Base-by-base conservation (phyloP, 1,284 basidiomycete genomes). In the Boletus sp. region DNA sequence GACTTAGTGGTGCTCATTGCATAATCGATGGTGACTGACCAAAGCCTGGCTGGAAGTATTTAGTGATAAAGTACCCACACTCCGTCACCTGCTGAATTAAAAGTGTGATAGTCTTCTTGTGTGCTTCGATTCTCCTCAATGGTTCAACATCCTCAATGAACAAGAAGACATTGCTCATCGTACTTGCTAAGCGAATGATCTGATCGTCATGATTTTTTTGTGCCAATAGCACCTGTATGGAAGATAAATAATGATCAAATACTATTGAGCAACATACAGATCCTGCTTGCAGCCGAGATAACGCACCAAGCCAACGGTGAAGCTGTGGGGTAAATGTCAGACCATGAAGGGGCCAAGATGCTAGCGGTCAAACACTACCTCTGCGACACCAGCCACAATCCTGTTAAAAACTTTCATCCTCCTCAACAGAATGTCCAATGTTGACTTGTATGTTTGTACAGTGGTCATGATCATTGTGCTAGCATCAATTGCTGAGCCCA, bases 81-180 rank as follows among this genome's bases (percentile, higher is more conserved):
- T 43, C 40, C 10, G 40, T 43, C n/a, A 43, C 40, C n/a, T 43
- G 40, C 40, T 43, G 53, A 23, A 52, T 16, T 8, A 61, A 7
- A 6, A 52, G 53, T 16, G 43, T 47, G 53, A 55, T 44, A 1
- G 38, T 48, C 33, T 56, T 53, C 1, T 21, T 35, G 50, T 49
- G 53, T 6, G 27, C n/a, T 17, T 52, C 3, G 33, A 62, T 46
- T 16, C 6, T 30, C 27, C 25, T 62, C 50, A 56, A 28, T 9
- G 50, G 49, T 6, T 62, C 50, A 1, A 43, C 50, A 4, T 43
- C 43, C 9, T 55, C 25, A 21, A 60, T 44, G 35, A 61, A 61
- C 5, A 28, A 4, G 30, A 49, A 31, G 21, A 31, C 30, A 28
- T 49, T 19, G 19, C 28, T 49, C 28, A 49, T 49, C 28, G 16